Conservation (phyloP, 2,329 filamentous ascomycete species). For the Juglanconis oblonga region DNA sequence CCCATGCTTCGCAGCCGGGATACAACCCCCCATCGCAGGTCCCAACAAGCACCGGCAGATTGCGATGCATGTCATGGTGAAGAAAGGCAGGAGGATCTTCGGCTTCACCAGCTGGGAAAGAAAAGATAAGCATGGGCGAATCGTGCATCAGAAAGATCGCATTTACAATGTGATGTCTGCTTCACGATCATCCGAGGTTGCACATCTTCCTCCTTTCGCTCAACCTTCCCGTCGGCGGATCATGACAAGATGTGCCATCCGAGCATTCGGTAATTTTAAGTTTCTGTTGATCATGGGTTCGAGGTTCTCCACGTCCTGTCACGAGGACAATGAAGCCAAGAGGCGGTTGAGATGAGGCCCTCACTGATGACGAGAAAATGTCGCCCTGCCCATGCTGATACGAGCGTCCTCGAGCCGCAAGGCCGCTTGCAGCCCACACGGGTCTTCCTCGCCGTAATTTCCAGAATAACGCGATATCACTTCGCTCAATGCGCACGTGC, state of each 20-base stretch:
- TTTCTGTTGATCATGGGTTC: neutral
- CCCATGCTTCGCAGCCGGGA: neutral
- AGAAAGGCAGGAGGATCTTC: too few species aligned
- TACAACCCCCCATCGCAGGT: neutral
- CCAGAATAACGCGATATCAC: neutral
- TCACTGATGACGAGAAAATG: neutral
- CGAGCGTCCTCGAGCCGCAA: neutral
- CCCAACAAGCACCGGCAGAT: too few species aligned
- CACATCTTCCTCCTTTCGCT: too few species aligned
- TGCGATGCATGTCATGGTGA: too few species aligned
- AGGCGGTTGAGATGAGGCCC: neutral
- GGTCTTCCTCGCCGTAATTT: neutral
- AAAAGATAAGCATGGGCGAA: too few species aligned
- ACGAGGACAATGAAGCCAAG: neutral
- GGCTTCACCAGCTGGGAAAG: too few species aligned
- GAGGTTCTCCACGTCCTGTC: neutral
- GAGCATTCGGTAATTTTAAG: neutral
- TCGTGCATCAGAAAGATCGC: too few species aligned
- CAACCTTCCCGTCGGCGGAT: neutral
- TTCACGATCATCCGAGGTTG: neutral
- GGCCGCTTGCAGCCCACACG: neutral
- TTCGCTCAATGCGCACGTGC: too few species aligned
- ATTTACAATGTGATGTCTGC: too few species aligned
- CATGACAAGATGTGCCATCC: neutral
- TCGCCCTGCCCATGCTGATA: neutral